Percentiles rank a stretch among this genome's conserved stretches.
Conservation (phyloP, 345 rosid species). For the Acer campestre region DNA sequence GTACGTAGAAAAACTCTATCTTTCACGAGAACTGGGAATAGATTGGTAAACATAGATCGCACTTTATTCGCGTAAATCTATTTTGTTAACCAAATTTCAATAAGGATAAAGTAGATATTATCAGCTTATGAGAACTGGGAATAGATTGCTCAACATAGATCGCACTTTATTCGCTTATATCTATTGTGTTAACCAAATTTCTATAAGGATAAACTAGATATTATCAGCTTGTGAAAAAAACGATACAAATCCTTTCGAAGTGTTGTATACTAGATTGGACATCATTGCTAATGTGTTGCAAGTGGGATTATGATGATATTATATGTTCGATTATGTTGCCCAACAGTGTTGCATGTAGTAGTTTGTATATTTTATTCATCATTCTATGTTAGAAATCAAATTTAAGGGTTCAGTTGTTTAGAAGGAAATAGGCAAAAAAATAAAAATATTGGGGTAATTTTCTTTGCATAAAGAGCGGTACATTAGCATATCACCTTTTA, state of each 20-base stretch:
- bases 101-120: not conserved
- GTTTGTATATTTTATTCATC: not conserved
- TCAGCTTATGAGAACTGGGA: conserved; percentile 50
- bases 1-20: conserved; percentile 70
- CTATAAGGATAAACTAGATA: not conserved
- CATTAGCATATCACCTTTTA: too few species aligned
- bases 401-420: not conserved
- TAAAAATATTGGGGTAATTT: not conserved
- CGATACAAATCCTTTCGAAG: too few species aligned
- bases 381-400: not conserved
- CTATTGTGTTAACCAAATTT: not conserved
- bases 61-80: not conserved
- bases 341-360: not conserved
- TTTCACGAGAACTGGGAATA: conserved; percentile 66
- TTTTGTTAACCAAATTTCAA: not conserved
- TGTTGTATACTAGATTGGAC: not conserved
- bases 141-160: conserved; percentile 67
- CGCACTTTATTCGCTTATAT: not conserved
- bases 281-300: not conserved
- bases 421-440: not conserved
- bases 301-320: not conserved
- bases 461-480: too few species aligned
- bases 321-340: not conserved
- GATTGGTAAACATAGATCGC: conserved; percentile 65
- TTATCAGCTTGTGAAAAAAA: conserved; percentile 23